Percentiles rank a stretch among this genome's conserved stretches.
phyloP scores from a whole-genome alignment of 257 asterid species.

The Solanum arcanum region DNA sequence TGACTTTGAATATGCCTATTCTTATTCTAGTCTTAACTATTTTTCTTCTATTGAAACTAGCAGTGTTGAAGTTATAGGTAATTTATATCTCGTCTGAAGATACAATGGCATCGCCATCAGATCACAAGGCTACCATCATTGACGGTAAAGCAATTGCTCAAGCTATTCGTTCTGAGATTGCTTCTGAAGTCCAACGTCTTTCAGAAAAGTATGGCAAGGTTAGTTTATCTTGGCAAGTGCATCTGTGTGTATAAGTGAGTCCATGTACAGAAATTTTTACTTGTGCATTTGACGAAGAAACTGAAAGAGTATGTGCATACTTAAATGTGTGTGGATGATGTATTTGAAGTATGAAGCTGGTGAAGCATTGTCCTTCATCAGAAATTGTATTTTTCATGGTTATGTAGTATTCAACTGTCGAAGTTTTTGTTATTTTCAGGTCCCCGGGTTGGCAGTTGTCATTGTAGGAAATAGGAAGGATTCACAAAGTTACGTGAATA shows the following conservation, averaged over 20 bases:
- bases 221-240: background rate
- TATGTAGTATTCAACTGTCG: background rate
- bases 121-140: conserved; percentile 55
- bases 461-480: conserved; percentile 88
- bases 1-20: background rate
- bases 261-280: background rate
- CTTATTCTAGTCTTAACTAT: background rate
- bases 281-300: background rate
- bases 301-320: background rate
- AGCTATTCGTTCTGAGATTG: conserved; percentile 63
- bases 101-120: conserved; percentile 42
- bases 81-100: background rate
- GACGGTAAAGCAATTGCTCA: conserved; percentile 77
- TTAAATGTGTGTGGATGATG: background rate
- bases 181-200: conserved; percentile 46
- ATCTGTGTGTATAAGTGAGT: background rate
- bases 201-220: conserved; percentile 64
- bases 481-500: conserved; percentile 84
- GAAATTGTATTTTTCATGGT: background rate
- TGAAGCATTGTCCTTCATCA: background rate
- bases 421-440: conserved; percentile 36
- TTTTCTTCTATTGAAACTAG: background rate
- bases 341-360: background rate
- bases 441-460: conserved; percentile 91
- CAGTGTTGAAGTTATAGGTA: background rate